phyloP scores from a whole-genome alignment of 257 asterid genomes.

The Jacaranda copaia region DNA sequence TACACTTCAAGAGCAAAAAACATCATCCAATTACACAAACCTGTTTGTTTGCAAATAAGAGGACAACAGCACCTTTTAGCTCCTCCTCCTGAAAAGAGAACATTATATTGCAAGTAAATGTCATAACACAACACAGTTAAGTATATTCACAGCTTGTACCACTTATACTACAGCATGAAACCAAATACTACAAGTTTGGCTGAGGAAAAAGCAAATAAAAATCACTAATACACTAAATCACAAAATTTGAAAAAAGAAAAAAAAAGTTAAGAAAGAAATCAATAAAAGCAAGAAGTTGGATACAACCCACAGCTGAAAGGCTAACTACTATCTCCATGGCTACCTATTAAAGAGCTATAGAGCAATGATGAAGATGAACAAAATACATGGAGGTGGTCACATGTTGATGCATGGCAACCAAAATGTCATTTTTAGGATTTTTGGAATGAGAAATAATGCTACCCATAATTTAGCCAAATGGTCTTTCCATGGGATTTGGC shows the following conservation, averaged over 20 bases:
- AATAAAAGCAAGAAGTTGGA: background rate
- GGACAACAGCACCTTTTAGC: slow-evolving; percentile 57
- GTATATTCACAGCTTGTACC: background rate
- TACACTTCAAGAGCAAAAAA: background rate
- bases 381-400: background rate
- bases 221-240: background rate
- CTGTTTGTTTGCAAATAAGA: slow-evolving; percentile 60
- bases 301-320: background rate
- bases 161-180: slow-evolving; percentile 17
- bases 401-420: background rate
- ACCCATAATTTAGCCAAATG: background rate
- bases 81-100: slow-evolving; percentile 57
- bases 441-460: slow-evolving; percentile 4
- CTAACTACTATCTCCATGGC: background rate
- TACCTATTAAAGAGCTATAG: slow-evolving; percentile 3
- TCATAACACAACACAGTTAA: slow-evolving; percentile 6
- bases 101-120: slow-evolving; percentile 11
- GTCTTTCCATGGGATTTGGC: slow-evolving; percentile 5
- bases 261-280: background rate
- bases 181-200: background rate
- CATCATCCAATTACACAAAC: slow-evolving; percentile 25
- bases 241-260: background rate
- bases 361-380: slow-evolving; percentile 5
- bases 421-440: slow-evolving; percentile 7
- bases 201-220: background rate